A percentile compares a stretch with the other conserved stretches of the same genome.
Conservation (phyloP, 2,329 filamentous ascomycete species). For the Trichoderma harzianum region DNA sequence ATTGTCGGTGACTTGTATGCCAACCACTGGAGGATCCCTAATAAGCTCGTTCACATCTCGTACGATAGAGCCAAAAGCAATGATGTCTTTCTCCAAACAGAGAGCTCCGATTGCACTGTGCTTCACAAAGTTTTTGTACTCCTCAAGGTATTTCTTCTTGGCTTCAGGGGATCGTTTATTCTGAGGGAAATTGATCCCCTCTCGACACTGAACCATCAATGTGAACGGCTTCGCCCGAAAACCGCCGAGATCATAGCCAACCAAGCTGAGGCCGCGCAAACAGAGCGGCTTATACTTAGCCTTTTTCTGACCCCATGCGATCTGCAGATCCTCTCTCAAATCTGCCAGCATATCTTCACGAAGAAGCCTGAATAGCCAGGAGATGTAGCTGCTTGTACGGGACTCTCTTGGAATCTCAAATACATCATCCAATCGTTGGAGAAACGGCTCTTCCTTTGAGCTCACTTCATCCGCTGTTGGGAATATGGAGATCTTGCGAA, state of each 20-base stretch:
- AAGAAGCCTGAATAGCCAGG: conserved; percentile 69
- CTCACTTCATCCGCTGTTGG: conserved; percentile 65
- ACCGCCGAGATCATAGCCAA: conserved; percentile 36
- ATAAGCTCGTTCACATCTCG: conserved; percentile 47
- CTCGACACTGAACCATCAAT: conserved; percentile 40
- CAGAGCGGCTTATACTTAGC: conserved; percentile 38
- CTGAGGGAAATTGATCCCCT: conserved; percentile 44
- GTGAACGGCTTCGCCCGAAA: conserved; percentile 31
- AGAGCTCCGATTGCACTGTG: conserved; percentile 62
- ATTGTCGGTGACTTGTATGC: conserved; percentile 49
- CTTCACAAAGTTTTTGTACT: conserved; percentile 50
- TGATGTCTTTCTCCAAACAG: conserved; percentile 45
- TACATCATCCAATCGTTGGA: conserved; percentile 50
- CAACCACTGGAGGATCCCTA: conserved; percentile 43
- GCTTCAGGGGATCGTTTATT: conserved; percentile 25
- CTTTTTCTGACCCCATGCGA: conserved; percentile 47
- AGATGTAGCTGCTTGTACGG: conserved; percentile 52
- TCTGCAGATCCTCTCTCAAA: conserved; percentile 58
- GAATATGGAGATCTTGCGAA: conserved; percentile 58
- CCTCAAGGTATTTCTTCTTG: conserved; percentile 44
- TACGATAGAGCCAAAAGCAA: conserved; percentile 59
- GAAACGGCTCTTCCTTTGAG: conserved; percentile 52
- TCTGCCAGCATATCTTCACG: conserved; percentile 69
- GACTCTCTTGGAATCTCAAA: conserved; percentile 34
- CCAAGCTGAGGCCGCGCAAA: conserved; percentile 39